phyloP scores from a whole-genome alignment of 2,329 filamentous ascomycete genomes.

The Cercospora janseana region DNA sequence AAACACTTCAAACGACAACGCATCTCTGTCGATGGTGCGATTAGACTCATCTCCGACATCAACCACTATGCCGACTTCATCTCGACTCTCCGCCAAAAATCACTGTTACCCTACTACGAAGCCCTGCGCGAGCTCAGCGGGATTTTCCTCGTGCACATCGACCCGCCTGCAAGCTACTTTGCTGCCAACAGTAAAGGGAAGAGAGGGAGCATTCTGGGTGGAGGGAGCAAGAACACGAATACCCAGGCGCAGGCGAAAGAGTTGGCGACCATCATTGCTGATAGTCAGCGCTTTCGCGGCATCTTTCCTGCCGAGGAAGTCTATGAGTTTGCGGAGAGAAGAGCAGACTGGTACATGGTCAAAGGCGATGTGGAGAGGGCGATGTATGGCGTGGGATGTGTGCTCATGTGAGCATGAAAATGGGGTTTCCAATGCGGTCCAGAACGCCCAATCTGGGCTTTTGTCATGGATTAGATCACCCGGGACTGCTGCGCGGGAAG shows the following conservation, averaged over 20 bases:
- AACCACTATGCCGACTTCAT: slow-evolving; percentile 89
- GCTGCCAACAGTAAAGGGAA: slow-evolving; percentile 25
- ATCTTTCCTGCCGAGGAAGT: slow-evolving; percentile 96
- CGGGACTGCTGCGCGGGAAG: no score
- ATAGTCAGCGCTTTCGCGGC: slow-evolving; percentile 82
- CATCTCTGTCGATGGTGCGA: slow-evolving; percentile 81
- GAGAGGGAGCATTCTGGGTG: slow-evolving; percentile 28
- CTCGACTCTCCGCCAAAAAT: slow-evolving; percentile 73
- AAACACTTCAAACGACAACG: slow-evolving; percentile 97
- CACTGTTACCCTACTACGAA: slow-evolving; percentile 84
- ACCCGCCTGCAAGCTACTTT: slow-evolving; percentile 34
- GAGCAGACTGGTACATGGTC: slow-evolving; percentile 93
- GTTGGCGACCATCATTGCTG: slow-evolving; percentile 90
- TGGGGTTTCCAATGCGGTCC: no score
- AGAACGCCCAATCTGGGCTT: no score
- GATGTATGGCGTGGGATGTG: slow-evolving; percentile 94
- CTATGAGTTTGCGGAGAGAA: slow-evolving; percentile 90
- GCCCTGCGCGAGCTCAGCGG: slow-evolving; percentile 89
- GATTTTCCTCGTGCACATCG: slow-evolving; percentile 81
- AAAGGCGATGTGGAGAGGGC: slow-evolving; percentile 86
- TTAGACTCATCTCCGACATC: slow-evolving; percentile 94
- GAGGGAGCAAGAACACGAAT: slow-evolving; percentile 25
- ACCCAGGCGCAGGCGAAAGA: slow-evolving; percentile 82
- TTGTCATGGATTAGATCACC: no score
- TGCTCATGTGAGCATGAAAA: slow-evolving; percentile 74